Base-by-base conservation (phyloP, 306 rosid species). In the Cyamopsis tetragonoloba region DNA sequence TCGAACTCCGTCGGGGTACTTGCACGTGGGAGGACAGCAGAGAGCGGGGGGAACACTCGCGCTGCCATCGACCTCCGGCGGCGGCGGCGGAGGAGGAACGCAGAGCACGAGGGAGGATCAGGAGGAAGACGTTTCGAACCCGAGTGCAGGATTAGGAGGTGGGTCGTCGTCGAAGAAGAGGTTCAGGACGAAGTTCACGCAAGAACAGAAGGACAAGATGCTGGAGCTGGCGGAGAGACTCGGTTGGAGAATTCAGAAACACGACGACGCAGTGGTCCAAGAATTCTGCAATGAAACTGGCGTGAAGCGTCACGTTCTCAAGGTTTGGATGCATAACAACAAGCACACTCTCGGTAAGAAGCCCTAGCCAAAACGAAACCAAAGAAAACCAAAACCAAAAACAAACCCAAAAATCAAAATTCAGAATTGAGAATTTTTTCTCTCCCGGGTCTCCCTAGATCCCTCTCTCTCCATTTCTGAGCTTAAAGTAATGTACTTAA, bases 281-380 rank as follows among this genome's bases (percentile, higher is more conserved):
- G 85, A 84, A 13, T 93, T 93, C 72, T 93, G 98, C 23, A 67
- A 83, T 57, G 96, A 89, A 8, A 86, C 88, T 1, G 98, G 98
- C 0, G 87, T 93, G 0, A 83, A 82, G 75, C 97, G 98, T 41
- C 93, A 89, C 11, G 98, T 93, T 37, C 97, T 93, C 38, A 93
- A 93, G 84, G 98, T 93, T 43, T 93, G 98, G 98, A 89, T 93
- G 97, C 98, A 93, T 77, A 93, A 93, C 83, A 93, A 93, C 96
- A 93, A 93, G 80, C 96, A 88, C 87, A 93, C 98, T 37, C 91
- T 89, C 9, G 97, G 98, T 80, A 93, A 93, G 93, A 89, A 93
- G 85, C 96, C 98, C 96, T 89, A 88, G 80, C n/a, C n/a, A 47
- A 11, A 34, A 3, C 1, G 8, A 4, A 28, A 6, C 0, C 4